phyloP scores from a whole-genome alignment of 2,329 filamentous ascomycete species.

The Neonectria faginata region DNA sequence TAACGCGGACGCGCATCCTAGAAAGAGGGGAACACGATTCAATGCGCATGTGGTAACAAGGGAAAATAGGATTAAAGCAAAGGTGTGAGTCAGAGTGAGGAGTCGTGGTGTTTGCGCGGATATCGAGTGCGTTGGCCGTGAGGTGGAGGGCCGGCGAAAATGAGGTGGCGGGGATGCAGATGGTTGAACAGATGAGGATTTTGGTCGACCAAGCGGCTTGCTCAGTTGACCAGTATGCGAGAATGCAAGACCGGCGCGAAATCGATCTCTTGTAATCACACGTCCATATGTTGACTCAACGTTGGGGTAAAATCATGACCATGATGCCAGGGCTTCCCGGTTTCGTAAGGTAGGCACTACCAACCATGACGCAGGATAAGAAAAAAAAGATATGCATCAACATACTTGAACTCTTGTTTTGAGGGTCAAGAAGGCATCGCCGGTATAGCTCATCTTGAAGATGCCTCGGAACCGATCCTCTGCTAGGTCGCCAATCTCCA shows the following conservation, averaged over 20 bases:
- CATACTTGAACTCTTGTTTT: constrained; percentile 93
- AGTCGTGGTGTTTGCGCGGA: constrained; percentile 10
- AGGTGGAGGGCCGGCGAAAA: constrained; percentile 9
- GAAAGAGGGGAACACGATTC: constrained; percentile 18
- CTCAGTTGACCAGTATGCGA: constrained; percentile 3
- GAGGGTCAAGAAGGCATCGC: constrained; percentile 93
- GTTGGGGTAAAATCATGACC: constrained; percentile 6
- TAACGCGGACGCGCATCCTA: constrained; percentile 21
- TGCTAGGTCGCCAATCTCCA: constrained; percentile 97
- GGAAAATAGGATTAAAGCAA: constrained; percentile 28
- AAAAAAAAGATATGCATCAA: constrained; percentile 42
- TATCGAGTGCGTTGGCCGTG: constrained; percentile 15
- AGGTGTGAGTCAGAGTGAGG: constrained; percentile 7
- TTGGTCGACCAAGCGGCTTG: constrained; percentile 9
- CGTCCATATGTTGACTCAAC: constrained; percentile 15
- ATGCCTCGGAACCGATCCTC: constrained; percentile 98
- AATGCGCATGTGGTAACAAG: constrained; percentile 34
- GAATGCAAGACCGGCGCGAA: not conserved
- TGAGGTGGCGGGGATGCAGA: constrained; percentile 10
- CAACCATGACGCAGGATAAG: constrained; percentile 25
- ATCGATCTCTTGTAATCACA: constrained; percentile 6
- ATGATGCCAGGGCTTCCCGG: constrained; percentile 19
- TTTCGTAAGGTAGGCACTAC: constrained; percentile 4
- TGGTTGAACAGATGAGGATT: constrained; percentile 3
- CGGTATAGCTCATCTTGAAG: constrained; percentile 99